Evolutionary conservation across 73 alveolate genomes (phyloP).

Genomic region (Paramecium caudatum): DNA sequence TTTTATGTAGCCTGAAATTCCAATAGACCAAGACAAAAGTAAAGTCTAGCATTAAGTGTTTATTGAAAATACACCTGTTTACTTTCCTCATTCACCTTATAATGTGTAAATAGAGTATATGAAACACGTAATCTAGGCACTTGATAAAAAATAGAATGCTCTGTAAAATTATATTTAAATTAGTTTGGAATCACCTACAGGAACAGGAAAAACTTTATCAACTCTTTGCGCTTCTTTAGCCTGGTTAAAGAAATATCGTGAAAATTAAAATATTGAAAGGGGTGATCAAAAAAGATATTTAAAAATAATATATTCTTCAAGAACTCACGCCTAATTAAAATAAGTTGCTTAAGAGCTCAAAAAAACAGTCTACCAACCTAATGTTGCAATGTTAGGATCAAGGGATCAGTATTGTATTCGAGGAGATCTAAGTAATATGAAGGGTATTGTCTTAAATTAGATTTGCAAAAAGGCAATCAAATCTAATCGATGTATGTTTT

Average conservation of each 20-base stretch:
- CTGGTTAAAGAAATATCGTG: constrained; percentile 66
- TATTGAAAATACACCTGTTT: not conserved
- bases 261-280: not conserved
- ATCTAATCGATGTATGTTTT: not conserved
- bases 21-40: not conserved
- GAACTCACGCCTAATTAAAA: constrained; percentile 92
- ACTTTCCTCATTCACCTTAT: constrained; percentile 62
- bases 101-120: constrained; percentile 8
- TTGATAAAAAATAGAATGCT: constrained; percentile 2
- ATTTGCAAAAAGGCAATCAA: constrained; percentile 64
- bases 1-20: too few species aligned
- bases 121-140: constrained; percentile 7
- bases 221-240: constrained; percentile 90
- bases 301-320: constrained; percentile 85
- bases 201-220: constrained; percentile 98
- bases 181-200: constrained; percentile 95
- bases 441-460: constrained; percentile 65
- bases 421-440: constrained; percentile 70
- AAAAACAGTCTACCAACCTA: constrained; percentile 85
- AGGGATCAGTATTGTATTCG: constrained; percentile 90
- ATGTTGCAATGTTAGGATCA: constrained; percentile 82
- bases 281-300: constrained; percentile 75
- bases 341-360: constrained; percentile 88
- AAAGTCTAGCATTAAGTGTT: not conserved
- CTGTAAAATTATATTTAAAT: not conserved